Evolutionary conservation across 345 rosid genomes (phyloP), one percentile per base, ranked within the genome.

Genomic region (Pelargonium nanum): DNA sequence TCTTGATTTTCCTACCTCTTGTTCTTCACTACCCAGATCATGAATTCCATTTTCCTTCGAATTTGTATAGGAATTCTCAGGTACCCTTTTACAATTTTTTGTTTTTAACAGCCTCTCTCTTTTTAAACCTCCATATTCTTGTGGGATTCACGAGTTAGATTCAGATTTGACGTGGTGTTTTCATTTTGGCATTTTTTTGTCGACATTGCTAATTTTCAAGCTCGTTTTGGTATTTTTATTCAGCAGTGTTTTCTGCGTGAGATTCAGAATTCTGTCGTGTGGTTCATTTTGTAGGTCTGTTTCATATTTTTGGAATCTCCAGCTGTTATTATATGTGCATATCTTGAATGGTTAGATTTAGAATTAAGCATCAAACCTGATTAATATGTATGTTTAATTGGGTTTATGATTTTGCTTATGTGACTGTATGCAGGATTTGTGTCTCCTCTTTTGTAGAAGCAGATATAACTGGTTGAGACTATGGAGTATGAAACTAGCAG

Each of bases 401-500:
- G 54, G 54, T 51, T 2, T 51, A 51, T 7, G 8, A 19, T 17
- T 17, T 17, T 51, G 22, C 8, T 51, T 51, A 51, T 19, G 2
- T 5, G 12, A 34, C 45, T 34, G 45, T 34, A 10, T 70, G 64
- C 75, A 70, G 79, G 73, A 66, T 65, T 58, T 63, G 74, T 70
- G 66, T 71, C 77, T 77, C 75, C 74, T 72, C 66, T 66, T 25
- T 51, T 26, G 44, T 60, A 70, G 24, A 58, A 52, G 55, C 4
- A 12, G 22, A 44, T 26, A 56, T 44, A 24, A 34, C 50, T 28
- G 53, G 28, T 56, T 53, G 55, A 10, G 34, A 16, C n/a, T n/a
- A 82, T 82, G 82, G 84, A 80, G 59, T 68, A 75, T 56, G 87
- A 78, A 68, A 78, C 70, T 62, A 73, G 72, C 58, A 71, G 71